These are phyloP conservation scores for Cunninghamia lanceolata DNA, from an alignment of 75 land plant species.

Conservation along the genomic window DNA sequence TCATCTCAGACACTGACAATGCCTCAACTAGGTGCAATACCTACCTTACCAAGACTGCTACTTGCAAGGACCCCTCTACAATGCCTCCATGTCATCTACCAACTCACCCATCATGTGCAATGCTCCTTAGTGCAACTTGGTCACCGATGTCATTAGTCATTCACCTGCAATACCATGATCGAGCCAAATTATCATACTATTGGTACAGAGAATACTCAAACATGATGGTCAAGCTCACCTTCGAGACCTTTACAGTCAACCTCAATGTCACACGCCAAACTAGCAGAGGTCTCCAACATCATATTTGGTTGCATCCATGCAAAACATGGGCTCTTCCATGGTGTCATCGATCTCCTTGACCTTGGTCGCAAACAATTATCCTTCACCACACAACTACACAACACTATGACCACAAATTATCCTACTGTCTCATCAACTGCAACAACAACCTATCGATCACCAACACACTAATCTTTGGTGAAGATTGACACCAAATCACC, in stretches of 20 bases:
- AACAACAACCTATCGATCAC: constrained; percentile 53
- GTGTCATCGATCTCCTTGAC: constrained; percentile 85
- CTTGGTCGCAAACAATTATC: constrained; percentile 87
- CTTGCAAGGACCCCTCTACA: constrained; percentile 41
- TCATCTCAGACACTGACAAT: constrained; percentile 93
- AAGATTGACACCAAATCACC: constrained; percentile 38
- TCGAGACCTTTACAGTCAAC: constrained; percentile 76
- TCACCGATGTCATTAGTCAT: constrained; percentile 45
- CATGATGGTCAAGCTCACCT: constrained; percentile 86
- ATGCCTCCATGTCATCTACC: constrained; percentile 44
- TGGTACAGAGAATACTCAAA: constrained; percentile 92
- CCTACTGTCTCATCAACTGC: constrained; percentile 85
- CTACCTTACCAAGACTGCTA: constrained; percentile 69
- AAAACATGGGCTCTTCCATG: constrained; percentile 84
- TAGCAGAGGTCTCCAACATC: constrained; percentile 46
- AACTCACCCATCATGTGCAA: constrained; percentile 44
- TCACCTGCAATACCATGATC: constrained; percentile 24
- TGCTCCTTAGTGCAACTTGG: constrained; percentile 46
- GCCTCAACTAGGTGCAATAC: constrained; percentile 90
- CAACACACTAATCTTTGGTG: constrained; percentile 76
- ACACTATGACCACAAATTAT: constrained; percentile 66
- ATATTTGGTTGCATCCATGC: constrained; percentile 92
- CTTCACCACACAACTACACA: constrained; percentile 76
- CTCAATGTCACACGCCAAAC: constrained; percentile 17
- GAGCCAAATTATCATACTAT: constrained; percentile 57